Conservation (phyloP, 2,329 filamentous ascomycete genomes). For the Periconia digitata region DNA sequence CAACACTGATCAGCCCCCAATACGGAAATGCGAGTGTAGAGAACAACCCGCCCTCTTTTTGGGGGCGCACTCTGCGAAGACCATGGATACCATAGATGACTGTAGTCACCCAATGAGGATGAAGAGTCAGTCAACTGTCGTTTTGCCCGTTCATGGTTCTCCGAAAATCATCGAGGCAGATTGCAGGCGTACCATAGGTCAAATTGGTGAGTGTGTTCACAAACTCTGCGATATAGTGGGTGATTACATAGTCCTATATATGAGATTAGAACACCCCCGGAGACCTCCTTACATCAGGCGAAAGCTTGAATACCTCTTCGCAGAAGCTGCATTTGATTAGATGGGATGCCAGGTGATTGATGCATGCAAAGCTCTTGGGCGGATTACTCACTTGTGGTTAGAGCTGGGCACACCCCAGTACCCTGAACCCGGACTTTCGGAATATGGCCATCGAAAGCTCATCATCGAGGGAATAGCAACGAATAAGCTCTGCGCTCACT, state of each 20-base stretch:
- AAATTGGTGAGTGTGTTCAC: slow-evolving; percentile 57
- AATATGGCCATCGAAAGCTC: slow-evolving; percentile 26
- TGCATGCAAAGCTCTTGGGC: not conserved
- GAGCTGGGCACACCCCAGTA: slow-evolving; percentile 32
- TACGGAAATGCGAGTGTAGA: slow-evolving; percentile 44
- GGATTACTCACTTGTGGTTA: slow-evolving; percentile 24
- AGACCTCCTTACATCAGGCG: not conserved
- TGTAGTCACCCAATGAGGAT: no score
- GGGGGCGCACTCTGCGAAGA: slow-evolving; percentile 26
- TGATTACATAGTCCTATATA: slow-evolving; percentile 57
- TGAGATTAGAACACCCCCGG: not conserved
- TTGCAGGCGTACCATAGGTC: slow-evolving; percentile 46
- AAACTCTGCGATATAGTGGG: slow-evolving; percentile 56
- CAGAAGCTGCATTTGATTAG: slow-evolving; percentile 35
- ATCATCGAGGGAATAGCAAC: no score
- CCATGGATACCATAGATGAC: slow-evolving; percentile 41
- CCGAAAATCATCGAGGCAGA: not conserved
- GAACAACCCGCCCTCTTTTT: slow-evolving; percentile 30
- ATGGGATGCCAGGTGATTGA: slow-evolving; percentile 10
- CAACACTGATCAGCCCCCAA: slow-evolving; percentile 47
- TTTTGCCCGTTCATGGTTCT: not conserved
- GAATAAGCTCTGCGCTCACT: not conserved
- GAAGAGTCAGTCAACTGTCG: not conserved
- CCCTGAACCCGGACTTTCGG: slow-evolving; percentile 17
- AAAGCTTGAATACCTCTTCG: slow-evolving; percentile 32